Evolutionary conservation across 2,329 filamentous ascomycete genomes (phyloP).

Genomic region (Neofusicoccum laricinum): DNA sequence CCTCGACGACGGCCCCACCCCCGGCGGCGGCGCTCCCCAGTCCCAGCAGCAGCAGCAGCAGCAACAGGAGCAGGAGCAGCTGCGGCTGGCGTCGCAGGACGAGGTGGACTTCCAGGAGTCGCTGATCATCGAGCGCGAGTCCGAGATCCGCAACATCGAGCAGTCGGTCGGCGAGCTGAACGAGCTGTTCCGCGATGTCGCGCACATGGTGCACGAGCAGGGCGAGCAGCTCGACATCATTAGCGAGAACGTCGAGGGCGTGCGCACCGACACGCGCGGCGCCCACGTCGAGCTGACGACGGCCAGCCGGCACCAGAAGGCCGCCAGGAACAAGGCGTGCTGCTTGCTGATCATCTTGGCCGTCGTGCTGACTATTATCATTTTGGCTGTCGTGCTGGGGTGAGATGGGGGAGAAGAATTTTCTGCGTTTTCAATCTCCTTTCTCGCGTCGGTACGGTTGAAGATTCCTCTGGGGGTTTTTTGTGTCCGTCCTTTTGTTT

Average conservation of each 20-base stretch:
- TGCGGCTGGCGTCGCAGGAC: conserved; percentile 81
- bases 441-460: too few species aligned
- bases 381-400: conserved; percentile 80
- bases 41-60: conserved; percentile 40
- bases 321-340: conserved; percentile 89
- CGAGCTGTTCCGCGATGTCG: conserved; percentile 96
- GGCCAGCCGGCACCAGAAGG: conserved; percentile 91
- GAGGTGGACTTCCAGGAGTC: conserved; percentile 98
- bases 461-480: not conserved
- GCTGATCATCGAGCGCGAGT: conserved; percentile 91
- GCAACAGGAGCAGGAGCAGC: conserved; percentile 61
- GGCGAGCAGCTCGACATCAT: conserved; percentile 86
- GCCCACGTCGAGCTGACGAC: conserved; percentile 83
- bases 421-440: not conserved
- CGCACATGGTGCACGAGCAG: conserved; percentile 93
- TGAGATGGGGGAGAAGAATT: conserved; percentile 38
- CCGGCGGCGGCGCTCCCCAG: conserved; percentile 47
- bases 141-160: conserved; percentile 96
- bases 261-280: conserved; percentile 75
- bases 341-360: conserved; percentile 85
- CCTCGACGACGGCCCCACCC: conserved; percentile 53
- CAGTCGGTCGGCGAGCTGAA: conserved; percentile 94
- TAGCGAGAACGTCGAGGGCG: conserved; percentile 80
- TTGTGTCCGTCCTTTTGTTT: not conserved
- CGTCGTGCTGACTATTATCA: conserved; percentile 83